Base-by-base conservation (phyloP, 345 rosid genomes). In the Salix arbutifolia region DNA sequence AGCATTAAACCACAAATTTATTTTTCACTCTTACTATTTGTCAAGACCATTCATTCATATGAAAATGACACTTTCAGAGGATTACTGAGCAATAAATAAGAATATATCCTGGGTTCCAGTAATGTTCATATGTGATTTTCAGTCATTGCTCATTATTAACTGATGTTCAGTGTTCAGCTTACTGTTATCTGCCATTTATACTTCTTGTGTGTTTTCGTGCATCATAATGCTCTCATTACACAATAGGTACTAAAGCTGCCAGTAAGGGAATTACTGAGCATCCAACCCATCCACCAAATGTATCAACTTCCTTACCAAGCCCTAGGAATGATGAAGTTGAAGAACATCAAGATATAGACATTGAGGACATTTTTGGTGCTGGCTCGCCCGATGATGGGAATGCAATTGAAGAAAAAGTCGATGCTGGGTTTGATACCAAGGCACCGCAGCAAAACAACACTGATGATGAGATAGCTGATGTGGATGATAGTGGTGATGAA, bases 391-490 rank as follows among this genome's bases (percentile, higher is more conserved):
- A 85, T 64, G 82, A 88, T 42, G 89, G 67, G 12, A 79, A 84
- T 42, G 28, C 73, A 30, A 80, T 79, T 8, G 90, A 81, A 66
- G 81, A 65, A 9, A 88, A 81, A 56, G 79, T 61, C 0, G 78
- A 80, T 48, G 48, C 5, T 64, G 90, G 76, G 40, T 38, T 65
- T 65, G 84, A 79, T n/a, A 50, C 23, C 38, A 76, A 86, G 69
- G 69, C 83, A 76, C 94, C 88, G 0, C 92, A 77, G 46, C 94
- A 86, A 53, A 75, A 88, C 80, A 80, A 88, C 64, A 72, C 79
- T 17, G 97, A 85, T 14, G 97, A 94, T 23, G 98, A 94, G 87
- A 94, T 92, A 72, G 97, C 98, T 56, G 97, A 94, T 74, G 97
- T 94, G 66, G 98, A 94, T 40, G 84, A 83, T 28, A 86, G 88